phyloP scores from a whole-genome alignment of 169 alveolate genomes.

The Plasmodium relictum region DNA sequence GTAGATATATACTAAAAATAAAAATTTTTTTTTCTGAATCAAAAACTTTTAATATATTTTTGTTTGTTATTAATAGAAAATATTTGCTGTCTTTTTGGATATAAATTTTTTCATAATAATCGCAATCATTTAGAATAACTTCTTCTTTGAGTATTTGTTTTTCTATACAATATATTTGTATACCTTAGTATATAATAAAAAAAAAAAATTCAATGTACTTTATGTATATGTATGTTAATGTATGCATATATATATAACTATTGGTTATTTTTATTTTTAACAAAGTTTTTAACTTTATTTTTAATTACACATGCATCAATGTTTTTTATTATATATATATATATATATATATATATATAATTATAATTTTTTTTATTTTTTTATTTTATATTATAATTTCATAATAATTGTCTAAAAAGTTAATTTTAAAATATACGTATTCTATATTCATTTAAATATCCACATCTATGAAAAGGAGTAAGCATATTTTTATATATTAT shows the following conservation, averaged over 20 bases:
- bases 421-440: neutral
- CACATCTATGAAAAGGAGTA: neutral
- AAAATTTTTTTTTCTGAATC: slow-evolving; percentile 45
- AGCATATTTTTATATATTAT: neutral
- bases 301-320: too few species aligned
- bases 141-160: slow-evolving; percentile 32
- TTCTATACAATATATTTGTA: slow-evolving; percentile 39
- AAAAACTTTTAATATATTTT: slow-evolving; percentile 38
- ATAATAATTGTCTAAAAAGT: too few species aligned
- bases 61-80: slow-evolving; percentile 52
- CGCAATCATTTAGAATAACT: slow-evolving; percentile 14
- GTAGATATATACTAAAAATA: slow-evolving; percentile 27
- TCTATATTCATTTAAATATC: neutral
- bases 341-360: too few species aligned
- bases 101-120: slow-evolving; percentile 50
- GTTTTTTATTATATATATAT: too few species aligned
- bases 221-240: neutral
- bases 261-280: too few species aligned
- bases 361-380: too few species aligned
- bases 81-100: slow-evolving; percentile 43
- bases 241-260: neutral
- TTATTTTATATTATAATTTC: too few species aligned
- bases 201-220: neutral
- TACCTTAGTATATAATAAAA: slow-evolving; percentile 7
- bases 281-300: too few species aligned